Percentiles rank a stretch among this genome's conserved stretches.
phyloP scores from a whole-genome alignment of 164 flowering plant genomes.

The Macadamia tetraphylla region DNA sequence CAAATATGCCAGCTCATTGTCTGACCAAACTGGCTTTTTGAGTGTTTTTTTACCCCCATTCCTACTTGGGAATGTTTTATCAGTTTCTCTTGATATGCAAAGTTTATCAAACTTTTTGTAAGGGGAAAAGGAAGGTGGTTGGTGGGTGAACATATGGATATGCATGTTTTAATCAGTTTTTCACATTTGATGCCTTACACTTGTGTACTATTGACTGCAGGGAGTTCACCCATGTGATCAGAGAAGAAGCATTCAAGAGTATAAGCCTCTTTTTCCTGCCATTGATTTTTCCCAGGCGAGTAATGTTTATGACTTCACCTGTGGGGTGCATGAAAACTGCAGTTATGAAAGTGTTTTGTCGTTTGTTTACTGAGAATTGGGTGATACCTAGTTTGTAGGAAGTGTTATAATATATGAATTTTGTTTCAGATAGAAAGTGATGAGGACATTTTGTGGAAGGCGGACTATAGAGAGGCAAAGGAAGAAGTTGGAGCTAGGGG shows the following conservation, averaged over 20 bases:
- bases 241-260: conserved; percentile 75
- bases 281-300: conserved; percentile 88
- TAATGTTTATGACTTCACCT: not conserved
- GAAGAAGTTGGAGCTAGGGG: conserved; percentile 88
- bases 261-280: conserved; percentile 71
- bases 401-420: conserved; percentile 6
- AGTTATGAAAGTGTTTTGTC: not conserved
- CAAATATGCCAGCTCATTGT: too few relatives aligned
- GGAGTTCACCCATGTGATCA: conserved; percentile 92
- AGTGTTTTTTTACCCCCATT: too few relatives aligned
- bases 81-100: too few relatives aligned
- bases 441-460: conserved; percentile 71
- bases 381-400: not conserved
- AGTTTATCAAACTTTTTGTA: too few relatives aligned
- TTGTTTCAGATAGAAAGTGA: conserved; percentile 32
- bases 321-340: not conserved
- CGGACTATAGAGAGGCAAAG: conserved; percentile 63
- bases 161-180: too few relatives aligned
- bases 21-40: too few relatives aligned
- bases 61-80: too few relatives aligned
- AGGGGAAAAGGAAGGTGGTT: too few relatives aligned
- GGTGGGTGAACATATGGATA: too few relatives aligned
- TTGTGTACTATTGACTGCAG: conserved; percentile 30
- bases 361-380: not conserved
- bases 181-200: not conserved